Evolutionary conservation across 371 early-diverging fungal genomes (phyloP).

Genomic region (Mucor velutinosus): DNA sequence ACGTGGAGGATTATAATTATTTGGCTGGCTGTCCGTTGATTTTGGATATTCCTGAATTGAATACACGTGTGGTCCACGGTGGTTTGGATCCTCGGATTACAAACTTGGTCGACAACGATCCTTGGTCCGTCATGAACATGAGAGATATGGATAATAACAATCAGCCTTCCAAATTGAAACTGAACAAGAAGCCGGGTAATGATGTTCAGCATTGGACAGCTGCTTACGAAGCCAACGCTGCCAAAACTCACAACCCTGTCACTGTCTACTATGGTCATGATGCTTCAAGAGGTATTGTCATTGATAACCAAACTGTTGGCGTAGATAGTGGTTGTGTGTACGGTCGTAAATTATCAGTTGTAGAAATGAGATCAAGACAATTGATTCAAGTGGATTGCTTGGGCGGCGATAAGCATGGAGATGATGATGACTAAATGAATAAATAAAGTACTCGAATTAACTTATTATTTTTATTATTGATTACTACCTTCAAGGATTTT

Average conservation of each 20-base stretch:
- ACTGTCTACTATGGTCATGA: slow-evolving; percentile 70
- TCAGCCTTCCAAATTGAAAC: slow-evolving; percentile 32
- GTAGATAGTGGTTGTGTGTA: slow-evolving; percentile 72
- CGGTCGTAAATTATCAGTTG: slow-evolving; percentile 60
- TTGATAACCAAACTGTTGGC: slow-evolving; percentile 56
- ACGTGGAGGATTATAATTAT: slow-evolving; percentile 53
- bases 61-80: slow-evolving; percentile 67
- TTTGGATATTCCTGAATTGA: slow-evolving; percentile 52
- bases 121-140: slow-evolving; percentile 60
- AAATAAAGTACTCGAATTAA: too few relatives aligned
- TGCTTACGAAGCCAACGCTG: slow-evolving; percentile 23
- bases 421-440: not conserved
- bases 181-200: slow-evolving; percentile 13
- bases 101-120: slow-evolving; percentile 26
- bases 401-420: not conserved
- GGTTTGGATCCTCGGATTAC: slow-evolving; percentile 62
- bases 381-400: slow-evolving; percentile 36
- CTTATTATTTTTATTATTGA: too few relatives aligned
- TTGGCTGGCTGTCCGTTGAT: slow-evolving; percentile 61
- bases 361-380: slow-evolving; percentile 33
- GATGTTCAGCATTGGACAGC: slow-evolving; percentile 9
- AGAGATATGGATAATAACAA: slow-evolving; percentile 53
- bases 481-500: too few relatives aligned
- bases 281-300: slow-evolving; percentile 56
- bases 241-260: slow-evolving; percentile 8